phyloP scores from a whole-genome alignment of 108 stramenopile species.

The Discostella stelligeroides region DNA sequence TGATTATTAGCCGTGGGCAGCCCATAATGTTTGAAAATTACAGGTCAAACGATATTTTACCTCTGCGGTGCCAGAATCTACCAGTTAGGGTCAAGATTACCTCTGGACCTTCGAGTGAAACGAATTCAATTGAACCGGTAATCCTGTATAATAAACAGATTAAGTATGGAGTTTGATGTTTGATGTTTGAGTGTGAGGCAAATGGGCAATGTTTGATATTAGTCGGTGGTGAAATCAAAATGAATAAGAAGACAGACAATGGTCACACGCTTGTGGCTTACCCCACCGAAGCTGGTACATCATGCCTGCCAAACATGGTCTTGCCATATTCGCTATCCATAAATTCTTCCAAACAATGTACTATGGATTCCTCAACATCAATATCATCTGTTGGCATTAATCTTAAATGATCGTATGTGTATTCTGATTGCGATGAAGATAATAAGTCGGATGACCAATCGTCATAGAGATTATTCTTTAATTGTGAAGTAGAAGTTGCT shows the following conservation, averaged over 20 bases:
- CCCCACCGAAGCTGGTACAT: constrained; percentile 50
- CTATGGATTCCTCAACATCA: constrained; percentile 65
- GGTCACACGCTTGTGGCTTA: constrained; percentile 12
- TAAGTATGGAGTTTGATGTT: no score
- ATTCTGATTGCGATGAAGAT: constrained; percentile 42
- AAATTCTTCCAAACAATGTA: constrained; percentile 62
- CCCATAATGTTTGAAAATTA: no score
- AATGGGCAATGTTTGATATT: no score
- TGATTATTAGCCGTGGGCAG: neutral
- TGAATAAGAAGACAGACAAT: no score
- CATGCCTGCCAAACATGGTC: constrained; percentile 81
- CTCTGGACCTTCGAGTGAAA: constrained; percentile 69
- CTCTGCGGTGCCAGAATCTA: constrained; percentile 76
- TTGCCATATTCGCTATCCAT: constrained; percentile 72
- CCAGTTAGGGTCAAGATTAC: constrained; percentile 54
- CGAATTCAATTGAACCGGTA: constrained; percentile 69
- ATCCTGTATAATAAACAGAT: constrained; percentile 51
- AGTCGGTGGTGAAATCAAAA: no score
- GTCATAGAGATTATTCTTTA: constrained; percentile 62
- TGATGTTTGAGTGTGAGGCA: neutral
- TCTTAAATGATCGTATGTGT: constrained; percentile 46
- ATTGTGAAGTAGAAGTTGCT: neutral
- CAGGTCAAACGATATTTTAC: no score
- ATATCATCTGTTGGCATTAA: constrained; percentile 24
- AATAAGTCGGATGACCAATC: constrained; percentile 68